Conservation (phyloP, 2,329 filamentous ascomycete species). For the Apiospora hydei region DNA sequence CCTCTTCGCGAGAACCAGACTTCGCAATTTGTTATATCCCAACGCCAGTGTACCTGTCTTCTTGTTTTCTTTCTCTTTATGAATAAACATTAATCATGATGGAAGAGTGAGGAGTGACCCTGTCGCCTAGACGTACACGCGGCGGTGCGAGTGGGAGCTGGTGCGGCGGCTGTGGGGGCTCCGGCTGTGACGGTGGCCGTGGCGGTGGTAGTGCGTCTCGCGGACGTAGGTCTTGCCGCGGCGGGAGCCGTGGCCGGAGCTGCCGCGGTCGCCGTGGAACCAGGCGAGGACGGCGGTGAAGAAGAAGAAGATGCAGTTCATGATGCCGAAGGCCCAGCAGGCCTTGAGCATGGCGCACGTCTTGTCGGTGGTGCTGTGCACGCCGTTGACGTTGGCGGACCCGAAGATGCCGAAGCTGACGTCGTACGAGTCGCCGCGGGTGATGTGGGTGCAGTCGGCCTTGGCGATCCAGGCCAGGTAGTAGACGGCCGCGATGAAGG, state of each 20-base stretch:
- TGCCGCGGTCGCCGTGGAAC: conserved; percentile 55
- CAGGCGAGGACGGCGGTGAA: conserved; percentile 76
- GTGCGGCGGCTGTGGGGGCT: conserved; percentile 47
- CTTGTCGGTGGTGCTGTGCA: conserved; percentile 69
- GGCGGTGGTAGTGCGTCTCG: conserved; percentile 57
- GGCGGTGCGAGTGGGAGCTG: conserved; percentile 52
- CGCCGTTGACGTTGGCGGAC: conserved; percentile 57
- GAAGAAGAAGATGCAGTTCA: conserved; percentile 84
- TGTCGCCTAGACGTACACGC: conserved; percentile 62
- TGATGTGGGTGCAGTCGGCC: conserved; percentile 73
- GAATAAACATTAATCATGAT: conserved; percentile 19
- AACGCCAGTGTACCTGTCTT: neutral
- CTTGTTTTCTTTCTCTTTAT: neutral
- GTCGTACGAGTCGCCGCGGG: conserved; percentile 56
- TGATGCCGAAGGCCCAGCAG: conserved; percentile 87
- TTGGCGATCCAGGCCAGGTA: conserved; percentile 64
- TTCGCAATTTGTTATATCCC: neutral
- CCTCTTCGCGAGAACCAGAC: neutral
- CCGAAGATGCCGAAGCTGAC: conserved; percentile 69
- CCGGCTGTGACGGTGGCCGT: conserved; percentile 51
- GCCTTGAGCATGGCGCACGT: conserved; percentile 93
- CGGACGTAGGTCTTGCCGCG: conserved; percentile 49
- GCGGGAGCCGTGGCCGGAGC: conserved; percentile 33
- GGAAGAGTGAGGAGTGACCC: too few species aligned
- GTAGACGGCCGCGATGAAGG: conserved; percentile 69